Conservation (phyloP, 2,329 filamentous ascomycete genomes). For the Cladophialophora immunda region DNA sequence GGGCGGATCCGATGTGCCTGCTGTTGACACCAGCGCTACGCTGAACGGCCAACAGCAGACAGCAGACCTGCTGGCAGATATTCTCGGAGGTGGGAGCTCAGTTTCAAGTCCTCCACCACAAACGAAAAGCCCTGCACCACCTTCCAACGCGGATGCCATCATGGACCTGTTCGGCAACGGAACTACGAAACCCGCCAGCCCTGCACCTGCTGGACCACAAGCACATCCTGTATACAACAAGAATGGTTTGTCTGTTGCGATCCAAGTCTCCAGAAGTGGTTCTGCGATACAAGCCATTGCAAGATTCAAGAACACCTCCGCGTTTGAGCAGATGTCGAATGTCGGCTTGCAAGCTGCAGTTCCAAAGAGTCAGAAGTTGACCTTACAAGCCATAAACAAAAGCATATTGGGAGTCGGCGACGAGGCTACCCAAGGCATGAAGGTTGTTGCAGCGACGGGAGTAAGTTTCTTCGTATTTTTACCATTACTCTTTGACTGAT, state of each 20-base stretch:
- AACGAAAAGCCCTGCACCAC: conserved; percentile 61
- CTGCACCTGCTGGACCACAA: conserved; percentile 52
- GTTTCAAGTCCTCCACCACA: conserved; percentile 63
- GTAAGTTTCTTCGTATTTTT: conserved; percentile 67
- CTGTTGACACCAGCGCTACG: conserved; percentile 62
- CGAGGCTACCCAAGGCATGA: conserved; percentile 91
- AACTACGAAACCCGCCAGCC: conserved; percentile 53
- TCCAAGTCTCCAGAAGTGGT: conserved; percentile 83
- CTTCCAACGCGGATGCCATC: conserved; percentile 74
- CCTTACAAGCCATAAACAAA: conserved; percentile 87
- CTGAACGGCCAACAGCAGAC: conserved; percentile 71
- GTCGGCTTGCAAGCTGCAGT: conserved; percentile 94
- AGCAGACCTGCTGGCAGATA: conserved; percentile 88
- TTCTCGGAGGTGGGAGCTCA: conserved; percentile 77
- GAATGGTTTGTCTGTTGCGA: conserved; percentile 81
- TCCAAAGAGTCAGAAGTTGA: conserved; percentile 93
- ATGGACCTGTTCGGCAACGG: conserved; percentile 82
- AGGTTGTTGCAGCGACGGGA: conserved; percentile 82
- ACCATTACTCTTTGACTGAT: conserved; percentile 7
- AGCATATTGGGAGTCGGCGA: conserved; percentile 77
- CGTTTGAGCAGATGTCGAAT: conserved; percentile 70
- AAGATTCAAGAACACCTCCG: conserved; percentile 80
- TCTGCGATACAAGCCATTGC: conserved; percentile 76
- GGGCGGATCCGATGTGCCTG: conserved; percentile 76
- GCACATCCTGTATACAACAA: conserved; percentile 82